Base-by-base conservation (phyloP, 2,329 filamentous ascomycete species). In the Fusarium avenaceum region DNA sequence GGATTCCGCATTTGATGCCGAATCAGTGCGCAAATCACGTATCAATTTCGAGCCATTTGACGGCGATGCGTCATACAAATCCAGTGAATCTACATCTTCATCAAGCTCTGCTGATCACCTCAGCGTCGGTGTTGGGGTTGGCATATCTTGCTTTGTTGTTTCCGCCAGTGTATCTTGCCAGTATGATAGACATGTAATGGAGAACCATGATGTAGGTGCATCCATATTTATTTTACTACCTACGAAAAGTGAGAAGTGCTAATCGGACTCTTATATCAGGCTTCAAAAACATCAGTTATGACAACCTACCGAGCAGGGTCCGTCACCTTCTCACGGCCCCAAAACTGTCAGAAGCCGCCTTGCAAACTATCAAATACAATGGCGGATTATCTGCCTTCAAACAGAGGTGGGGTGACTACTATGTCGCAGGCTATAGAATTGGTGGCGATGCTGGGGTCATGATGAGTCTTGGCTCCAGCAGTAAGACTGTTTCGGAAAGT, bases 221-320 rank as follows among this genome's bases (percentile, higher is more conserved):
- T 19, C 19, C 19, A 19, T 19, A 19, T 19, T 19, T 19, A 19
- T 19, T 19, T 19, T 19, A 19, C 19, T 19, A 19, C 19, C 19
- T 19, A 19, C 19, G 19, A 19, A 19, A 22, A 22, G 6, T 22
- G 22, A 22, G 22, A 22, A 10, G 1, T 9, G 17, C n/a, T 40
- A 26, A 48, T 3, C 6, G 4, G 8, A 7, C 3, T 14, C 6
- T 4, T 35, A 19, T 6, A 11, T 38, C 6, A 51, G 48, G 24
- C 48, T 11, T 51, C 48, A 15, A 53, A 53, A 26, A 45, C 50
- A 20, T 53, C 50, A 19, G 40, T 46, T 10, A 53, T 45, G n/a
- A 53, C 50, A 8, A 53, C 40, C 19, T 46, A 53, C 20, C 28
- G 50, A 9, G 50, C 50, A 3, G 50, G 50, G 1, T 53, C 50